These are phyloP conservation scores for Fraxinus sp. DNA, from an alignment of 305 asterid species.

Conservation along the genomic window DNA sequence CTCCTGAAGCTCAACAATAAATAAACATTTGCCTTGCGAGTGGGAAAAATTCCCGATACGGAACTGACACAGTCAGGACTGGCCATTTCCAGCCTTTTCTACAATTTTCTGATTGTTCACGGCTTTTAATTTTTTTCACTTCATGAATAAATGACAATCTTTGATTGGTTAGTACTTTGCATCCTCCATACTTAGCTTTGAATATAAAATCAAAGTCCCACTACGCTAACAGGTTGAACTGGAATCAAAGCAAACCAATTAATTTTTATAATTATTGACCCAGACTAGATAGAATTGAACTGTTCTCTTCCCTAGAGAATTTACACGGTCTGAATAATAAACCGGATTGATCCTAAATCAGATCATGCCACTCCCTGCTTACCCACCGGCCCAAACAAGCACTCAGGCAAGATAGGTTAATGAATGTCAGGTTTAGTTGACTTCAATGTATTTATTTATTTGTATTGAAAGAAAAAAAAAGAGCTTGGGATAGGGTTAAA, in stretches of 20 bases:
- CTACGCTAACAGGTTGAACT: background rate
- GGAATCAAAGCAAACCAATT: background rate
- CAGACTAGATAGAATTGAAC: background rate
- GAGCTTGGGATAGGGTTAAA: background rate
- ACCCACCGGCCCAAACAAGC: background rate
- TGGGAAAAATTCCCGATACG: background rate
- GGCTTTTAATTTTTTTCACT: background rate
- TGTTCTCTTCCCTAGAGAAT: background rate
- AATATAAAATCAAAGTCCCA: background rate
- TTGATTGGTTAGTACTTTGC: background rate
- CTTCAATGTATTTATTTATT: background rate
- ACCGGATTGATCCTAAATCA: background rate
- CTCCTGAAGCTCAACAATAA: background rate
- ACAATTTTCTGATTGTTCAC: background rate
- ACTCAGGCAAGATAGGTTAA: background rate
- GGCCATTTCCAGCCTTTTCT: background rate
- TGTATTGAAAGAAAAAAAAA: background rate
- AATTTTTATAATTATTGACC: background rate
- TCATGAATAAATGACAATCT: background rate
- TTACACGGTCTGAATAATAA: background rate
- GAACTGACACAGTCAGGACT: background rate
- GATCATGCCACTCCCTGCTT: background rate
- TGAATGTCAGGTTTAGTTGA: background rate
- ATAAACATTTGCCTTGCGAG: background rate
- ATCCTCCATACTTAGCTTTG: background rate